These are phyloP conservation scores for Metschnikowia sp. DNA, from an alignment of 805 yeast genomes.

Conservation along the genomic window DNA sequence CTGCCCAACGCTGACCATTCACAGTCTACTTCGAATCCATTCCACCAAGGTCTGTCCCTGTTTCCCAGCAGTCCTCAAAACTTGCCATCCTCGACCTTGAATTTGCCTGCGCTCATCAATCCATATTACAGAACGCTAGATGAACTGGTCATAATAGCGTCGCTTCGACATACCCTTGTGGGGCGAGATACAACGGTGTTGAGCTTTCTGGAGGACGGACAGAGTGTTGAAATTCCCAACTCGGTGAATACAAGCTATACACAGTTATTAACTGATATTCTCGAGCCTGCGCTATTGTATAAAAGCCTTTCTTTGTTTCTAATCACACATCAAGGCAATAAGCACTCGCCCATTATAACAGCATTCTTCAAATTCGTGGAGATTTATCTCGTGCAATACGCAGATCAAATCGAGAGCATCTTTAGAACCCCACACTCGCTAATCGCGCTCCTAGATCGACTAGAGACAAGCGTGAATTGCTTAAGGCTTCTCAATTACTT, in stretches of 20 bases:
- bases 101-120: conserved; percentile 4
- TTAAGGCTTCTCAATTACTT: conserved; percentile 57
- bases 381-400: conserved; percentile 33
- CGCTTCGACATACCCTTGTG: conserved; percentile 51
- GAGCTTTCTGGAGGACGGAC: conserved; percentile 37
- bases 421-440: conserved; percentile 32
- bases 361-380: conserved; percentile 56
- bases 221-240: conserved; percentile 43
- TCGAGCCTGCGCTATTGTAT: conserved; percentile 74
- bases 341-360: conserved; percentile 53
- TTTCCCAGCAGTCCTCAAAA: background rate
- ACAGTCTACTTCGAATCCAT: too few relatives aligned
- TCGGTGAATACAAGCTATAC: conserved; percentile 54
- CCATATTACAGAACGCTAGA: conserved; percentile 5
- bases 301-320: conserved; percentile 38
- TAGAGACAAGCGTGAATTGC: conserved; percentile 51
- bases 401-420: conserved; percentile 31
- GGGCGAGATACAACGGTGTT: conserved; percentile 62
- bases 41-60: background rate
- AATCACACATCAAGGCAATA: conserved; percentile 23
- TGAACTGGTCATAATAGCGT: conserved; percentile 37
- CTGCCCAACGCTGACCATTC: too few relatives aligned
- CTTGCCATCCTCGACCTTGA: background rate
- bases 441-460: conserved; percentile 33
- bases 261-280: conserved; percentile 50